Evolutionary conservation across 495 filamentous ascomycete species (phyloP).

Genomic region (Cladorrhinum samala): DNA sequence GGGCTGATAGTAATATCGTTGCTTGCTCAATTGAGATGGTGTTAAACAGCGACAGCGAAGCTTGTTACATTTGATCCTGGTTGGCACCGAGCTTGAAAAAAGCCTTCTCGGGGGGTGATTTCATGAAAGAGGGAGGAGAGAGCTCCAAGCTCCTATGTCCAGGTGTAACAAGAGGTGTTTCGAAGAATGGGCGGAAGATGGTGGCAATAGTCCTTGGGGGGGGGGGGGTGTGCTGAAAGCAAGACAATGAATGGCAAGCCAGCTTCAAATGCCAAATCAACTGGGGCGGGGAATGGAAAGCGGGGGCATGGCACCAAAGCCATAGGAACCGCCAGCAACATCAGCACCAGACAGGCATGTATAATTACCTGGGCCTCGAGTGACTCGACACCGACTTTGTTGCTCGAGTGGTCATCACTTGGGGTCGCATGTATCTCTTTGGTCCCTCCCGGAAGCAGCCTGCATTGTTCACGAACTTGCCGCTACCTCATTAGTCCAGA

Average conservation of each 20-base stretch:
- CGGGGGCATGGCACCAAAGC: slow-evolving; percentile 12
- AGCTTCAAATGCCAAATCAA: slow-evolving; percentile 22
- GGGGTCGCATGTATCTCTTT: neutral
- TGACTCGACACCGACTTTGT: slow-evolving; percentile 2
- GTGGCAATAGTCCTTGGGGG: slow-evolving; percentile 18
- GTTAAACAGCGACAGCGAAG: slow-evolving; percentile 17
- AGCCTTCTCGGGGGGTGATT: slow-evolving; percentile 10
- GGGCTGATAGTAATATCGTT: neutral
- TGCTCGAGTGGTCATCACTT: neutral
- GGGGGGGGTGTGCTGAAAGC: slow-evolving; percentile 4
- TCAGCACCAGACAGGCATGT: slow-evolving; percentile 1
- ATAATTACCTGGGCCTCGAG: neutral
- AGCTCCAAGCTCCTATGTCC: slow-evolving; percentile 29
- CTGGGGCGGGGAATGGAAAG: slow-evolving; percentile 24
- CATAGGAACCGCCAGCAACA: neutral
- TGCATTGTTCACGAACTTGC: neutral
- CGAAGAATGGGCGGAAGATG: slow-evolving; percentile 29
- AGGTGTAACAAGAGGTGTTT: slow-evolving; percentile 47
- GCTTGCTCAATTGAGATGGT: slow-evolving; percentile 32
- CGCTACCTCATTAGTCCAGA: slow-evolving; percentile 1
- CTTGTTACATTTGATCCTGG: slow-evolving; percentile 18
- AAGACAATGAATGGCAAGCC: slow-evolving; percentile 21
- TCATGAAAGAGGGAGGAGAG: slow-evolving; percentile 17
- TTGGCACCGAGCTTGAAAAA: slow-evolving; percentile 15
- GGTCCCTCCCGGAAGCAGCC: slow-evolving; percentile 3